Conservation (phyloP, 1,284 basidiomycete species). For the Ceratobasidium sp. region DNA sequence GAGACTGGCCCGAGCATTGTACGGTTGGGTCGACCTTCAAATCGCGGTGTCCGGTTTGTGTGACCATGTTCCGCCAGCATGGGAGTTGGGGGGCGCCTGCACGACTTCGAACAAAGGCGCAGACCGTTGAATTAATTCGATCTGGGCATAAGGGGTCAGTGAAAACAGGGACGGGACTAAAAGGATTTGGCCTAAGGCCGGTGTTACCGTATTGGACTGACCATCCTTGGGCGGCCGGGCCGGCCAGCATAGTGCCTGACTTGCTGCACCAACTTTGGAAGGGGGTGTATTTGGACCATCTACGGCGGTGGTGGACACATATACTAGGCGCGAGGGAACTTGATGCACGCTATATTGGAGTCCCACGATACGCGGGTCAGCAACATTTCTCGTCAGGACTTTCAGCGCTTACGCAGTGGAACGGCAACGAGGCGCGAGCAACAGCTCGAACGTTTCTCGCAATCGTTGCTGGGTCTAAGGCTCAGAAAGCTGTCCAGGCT, state of each 20-base stretch:
- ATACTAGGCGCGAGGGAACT: conserved; percentile 33
- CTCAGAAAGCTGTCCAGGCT: conserved; percentile 42
- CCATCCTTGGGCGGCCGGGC: conserved; percentile 27
- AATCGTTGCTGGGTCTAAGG: neutral
- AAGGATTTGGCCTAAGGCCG: neutral
- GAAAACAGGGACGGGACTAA: neutral
- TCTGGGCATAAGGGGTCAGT: neutral
- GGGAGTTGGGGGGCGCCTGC: neutral
- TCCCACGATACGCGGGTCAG: conserved; percentile 19
- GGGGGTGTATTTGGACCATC: conserved; percentile 54
- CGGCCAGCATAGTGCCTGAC: conserved; percentile 49
- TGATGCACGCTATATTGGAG: conserved; percentile 29
- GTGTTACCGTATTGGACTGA: conserved; percentile 52
- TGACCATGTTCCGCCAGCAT: neutral
- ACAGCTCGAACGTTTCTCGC: conserved; percentile 32
- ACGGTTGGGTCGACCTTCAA: conserved; percentile 39
- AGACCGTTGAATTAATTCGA: neutral
- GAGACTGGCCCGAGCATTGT: conserved; percentile 51
- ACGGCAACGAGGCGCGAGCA: conserved; percentile 41
- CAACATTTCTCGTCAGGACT: conserved; percentile 39
- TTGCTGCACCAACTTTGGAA: conserved; percentile 56
- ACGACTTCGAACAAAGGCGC: neutral
- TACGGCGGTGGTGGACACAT: conserved; percentile 48
- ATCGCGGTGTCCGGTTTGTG: conserved; percentile 26
- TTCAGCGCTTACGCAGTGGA: conserved; percentile 37